These are phyloP conservation scores for Boletus edulis DNA, from an alignment of 768 basidiomycete species.

Conservation along the genomic window DNA sequence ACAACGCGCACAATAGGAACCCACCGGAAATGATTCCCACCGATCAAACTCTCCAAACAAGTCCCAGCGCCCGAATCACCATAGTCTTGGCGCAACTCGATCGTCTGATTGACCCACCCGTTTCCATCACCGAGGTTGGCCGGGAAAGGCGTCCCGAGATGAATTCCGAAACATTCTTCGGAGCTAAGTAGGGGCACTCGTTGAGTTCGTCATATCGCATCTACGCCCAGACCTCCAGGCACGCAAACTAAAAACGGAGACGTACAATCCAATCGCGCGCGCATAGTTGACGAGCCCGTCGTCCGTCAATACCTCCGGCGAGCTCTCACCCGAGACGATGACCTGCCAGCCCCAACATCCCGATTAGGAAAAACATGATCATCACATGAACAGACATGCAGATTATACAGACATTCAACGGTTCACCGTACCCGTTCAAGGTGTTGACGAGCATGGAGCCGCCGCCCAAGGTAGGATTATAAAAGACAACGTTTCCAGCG, in stretches of 20 bases:
- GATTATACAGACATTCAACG: conserved; percentile 38
- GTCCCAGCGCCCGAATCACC: conserved; percentile 37
- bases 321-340: conserved; percentile 66
- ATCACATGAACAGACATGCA: background rate
- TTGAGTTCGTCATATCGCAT: background rate
- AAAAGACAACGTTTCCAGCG: conserved; percentile 25
- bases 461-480: conserved; percentile 34
- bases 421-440: conserved; percentile 38
- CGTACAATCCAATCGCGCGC: conserved; percentile 61
- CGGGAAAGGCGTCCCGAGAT: conserved; percentile 35
- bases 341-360: conserved; percentile 33
- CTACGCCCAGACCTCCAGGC: background rate
- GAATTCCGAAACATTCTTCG: conserved; percentile 38
- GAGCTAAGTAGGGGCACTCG: conserved; percentile 24
- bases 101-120: conserved; percentile 41
- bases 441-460: conserved; percentile 45
- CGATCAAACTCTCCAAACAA: conserved; percentile 43
- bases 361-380: background rate
- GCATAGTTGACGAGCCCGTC: conserved; percentile 59
- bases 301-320: conserved; percentile 53
- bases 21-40: conserved; percentile 50
- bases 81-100: conserved; percentile 46
- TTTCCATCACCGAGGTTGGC: conserved; percentile 51
- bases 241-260: background rate
- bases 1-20: background rate